phyloP scores from a whole-genome alignment of 2,329 filamentous ascomycete genomes.

The Ophiognomonia clavigignenti-juglandacearum region DNA sequence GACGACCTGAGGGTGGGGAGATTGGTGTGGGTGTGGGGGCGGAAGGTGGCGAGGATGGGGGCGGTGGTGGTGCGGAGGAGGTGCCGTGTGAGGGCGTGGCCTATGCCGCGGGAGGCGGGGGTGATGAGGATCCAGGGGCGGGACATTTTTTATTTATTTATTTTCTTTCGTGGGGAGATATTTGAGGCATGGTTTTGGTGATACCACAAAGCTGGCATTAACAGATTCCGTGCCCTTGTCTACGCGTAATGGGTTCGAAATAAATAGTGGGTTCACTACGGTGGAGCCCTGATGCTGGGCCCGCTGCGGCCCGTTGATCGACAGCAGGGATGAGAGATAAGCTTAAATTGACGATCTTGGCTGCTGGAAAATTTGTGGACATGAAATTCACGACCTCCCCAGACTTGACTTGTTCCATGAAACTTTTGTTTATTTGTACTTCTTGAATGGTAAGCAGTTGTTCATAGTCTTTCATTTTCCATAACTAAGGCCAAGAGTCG shows the following conservation, averaged over 20 bases:
- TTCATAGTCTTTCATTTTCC: too few species aligned
- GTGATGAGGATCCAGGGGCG: conserved; percentile 46
- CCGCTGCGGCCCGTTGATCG: background rate
- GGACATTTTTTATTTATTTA: conserved; percentile 29
- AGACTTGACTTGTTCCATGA: too few species aligned
- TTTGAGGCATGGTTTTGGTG: background rate
- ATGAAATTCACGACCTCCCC: too few species aligned
- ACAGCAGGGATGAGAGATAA: background rate
- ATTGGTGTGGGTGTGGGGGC: conserved; percentile 36
- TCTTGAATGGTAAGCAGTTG: too few species aligned
- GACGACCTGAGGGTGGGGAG: conserved; percentile 28
- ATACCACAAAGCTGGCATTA: too few species aligned
- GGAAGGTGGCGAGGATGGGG: conserved; percentile 44
- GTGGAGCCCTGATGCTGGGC: background rate
- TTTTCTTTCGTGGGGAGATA: too few species aligned
- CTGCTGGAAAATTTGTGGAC: too few species aligned
- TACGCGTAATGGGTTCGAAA: background rate
- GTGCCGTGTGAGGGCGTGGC: conserved; percentile 42
- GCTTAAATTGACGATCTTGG: too few species aligned
- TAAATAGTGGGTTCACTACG: too few species aligned
- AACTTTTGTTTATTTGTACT: too few species aligned
- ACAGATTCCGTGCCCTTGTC: too few species aligned
- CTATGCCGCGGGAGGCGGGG: conserved; percentile 44
- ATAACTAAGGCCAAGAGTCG: too few species aligned
- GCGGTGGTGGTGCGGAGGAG: conserved; percentile 41